Base-by-base conservation (phyloP, 1,284 basidiomycete species). In the Trametes polyzona region DNA sequence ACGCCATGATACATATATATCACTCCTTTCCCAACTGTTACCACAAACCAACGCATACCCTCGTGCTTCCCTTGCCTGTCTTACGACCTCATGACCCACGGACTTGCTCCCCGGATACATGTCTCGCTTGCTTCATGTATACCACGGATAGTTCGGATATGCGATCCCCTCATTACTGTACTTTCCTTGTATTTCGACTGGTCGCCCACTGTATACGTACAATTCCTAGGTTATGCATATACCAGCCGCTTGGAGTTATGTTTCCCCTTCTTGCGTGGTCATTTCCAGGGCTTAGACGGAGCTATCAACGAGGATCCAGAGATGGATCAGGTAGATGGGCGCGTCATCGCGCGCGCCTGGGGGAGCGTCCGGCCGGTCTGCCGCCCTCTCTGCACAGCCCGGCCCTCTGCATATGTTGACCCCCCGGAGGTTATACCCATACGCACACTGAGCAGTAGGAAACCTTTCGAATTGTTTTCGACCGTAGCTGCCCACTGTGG, bases 291-390 rank as follows among this genome's bases (percentile, higher is more conserved):
- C 27, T 32, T 17, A 10, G 21, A 21, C 10, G 10, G 7, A 3
- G 9, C 19, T 12, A 16, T 11, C 26, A 26, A 42, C 8, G 27
- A 29, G 21, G 17, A 16, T 12, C n/a, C 27, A 21, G 37, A 27
- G 3, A 19, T 16, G 29, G 24, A 23, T 40, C 29, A 19, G 26
- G n/a, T n/a, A 30, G 43, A 32, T 48, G 30, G 32, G 47, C 46
- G 52, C 44, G 43, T 41, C 46, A 55, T 42, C 27, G 39, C 24
- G 39, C 39, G 53, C 53, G 53, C 19, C 39, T 48, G 35, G 30
- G 24, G 17, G 40, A 23, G 17, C 40, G 19, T 23, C 21, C 46
- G 39, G 24, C 39, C 47, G 53, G 32, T 27, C 30, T 27, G 43
- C 32, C 30, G 37, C 53, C 52, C 46, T 42, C 23, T 33, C 16